Evolutionary conservation across 257 asterid genomes (phyloP), one percentile per base, ranked within the genome.

Genomic region (Knoxia roxburghii): DNA sequence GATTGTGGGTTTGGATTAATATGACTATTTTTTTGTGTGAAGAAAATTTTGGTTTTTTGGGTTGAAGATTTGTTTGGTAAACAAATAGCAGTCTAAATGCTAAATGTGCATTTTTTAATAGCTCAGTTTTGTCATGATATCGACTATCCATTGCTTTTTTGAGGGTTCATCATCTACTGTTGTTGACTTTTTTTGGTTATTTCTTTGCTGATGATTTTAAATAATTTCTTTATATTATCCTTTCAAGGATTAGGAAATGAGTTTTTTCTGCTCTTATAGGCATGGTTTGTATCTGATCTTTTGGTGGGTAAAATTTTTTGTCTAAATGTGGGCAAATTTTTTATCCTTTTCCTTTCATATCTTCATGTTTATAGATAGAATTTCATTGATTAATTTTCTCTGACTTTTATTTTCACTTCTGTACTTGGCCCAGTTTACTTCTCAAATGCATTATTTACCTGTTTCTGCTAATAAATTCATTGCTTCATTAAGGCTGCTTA

Each of bases 401-500:
- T 14, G 30, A 46, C 24, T 32, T 57, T 12, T 17, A 53, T 65
- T 6, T 55, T 61, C 52, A 21, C 52, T 11, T 29, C 17, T 6
- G 18, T 62, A n/a, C 24, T 20, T 18, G 10, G 12, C 11, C 43
- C 4, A n/a, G 39, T 56, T 21, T 27, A 17, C 33, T 1, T 56
- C 18, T 29, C 32, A 21, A 20, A 21, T 56, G 41, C 29, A 56
- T n/a, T 7, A 17, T 59, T 33, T 21, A 6, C 45, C 13, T 43
- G 57, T 64, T 32, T 55, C 37, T 68, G 54, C 2, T 20, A 55
- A 23, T 27, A 4, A 15, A 51, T 46, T 60, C 39, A 15, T 43
- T 69, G 65, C 39, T 46, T 27, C 45, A 53, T 61, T 13, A 70
- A 56, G 72, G 32, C 58, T 53, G 58, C 33, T 62, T 62, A 29